Evolutionary conservation across 352 stramenopile genomes (phyloP).

Genomic region (Globisporangium uncinulatum): DNA sequence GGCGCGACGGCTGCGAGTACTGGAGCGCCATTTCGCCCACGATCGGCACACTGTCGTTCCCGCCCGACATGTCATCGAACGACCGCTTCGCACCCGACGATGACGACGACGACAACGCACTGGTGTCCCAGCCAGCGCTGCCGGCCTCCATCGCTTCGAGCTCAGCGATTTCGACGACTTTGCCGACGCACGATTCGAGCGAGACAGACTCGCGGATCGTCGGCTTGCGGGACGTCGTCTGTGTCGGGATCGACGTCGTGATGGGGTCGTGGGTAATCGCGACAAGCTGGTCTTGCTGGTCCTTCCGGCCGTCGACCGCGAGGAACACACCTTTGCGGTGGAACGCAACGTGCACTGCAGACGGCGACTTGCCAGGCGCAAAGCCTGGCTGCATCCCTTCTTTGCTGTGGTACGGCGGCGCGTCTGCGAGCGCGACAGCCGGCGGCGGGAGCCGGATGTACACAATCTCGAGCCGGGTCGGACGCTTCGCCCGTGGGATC

Average conservation of each 20-base stretch:
- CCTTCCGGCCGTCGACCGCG: conserved; percentile 66
- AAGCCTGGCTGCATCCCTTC: conserved; percentile 84
- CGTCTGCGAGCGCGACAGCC: conserved; percentile 58
- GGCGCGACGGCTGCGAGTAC: conserved; percentile 71
- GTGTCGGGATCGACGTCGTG: conserved; percentile 53
- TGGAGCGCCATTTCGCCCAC: conserved; percentile 81
- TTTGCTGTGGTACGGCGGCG: conserved; percentile 79
- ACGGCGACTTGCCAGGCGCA: conserved; percentile 72
- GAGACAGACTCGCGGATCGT: conserved; percentile 75
- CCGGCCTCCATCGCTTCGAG: conserved; percentile 25
- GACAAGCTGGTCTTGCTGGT: conserved; percentile 76
- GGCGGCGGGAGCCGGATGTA: conserved; percentile 80
- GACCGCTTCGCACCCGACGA: conserved; percentile 45
- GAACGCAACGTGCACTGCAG: conserved; percentile 70
- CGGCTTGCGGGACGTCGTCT: conserved; percentile 49
- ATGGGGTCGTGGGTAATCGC: conserved; percentile 72
- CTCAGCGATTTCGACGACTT: conserved; percentile 80
- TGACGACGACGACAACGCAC: conserved; percentile 1
- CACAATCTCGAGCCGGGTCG: conserved; percentile 64
- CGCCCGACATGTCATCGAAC: conserved; percentile 66
- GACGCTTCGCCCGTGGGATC: conserved; percentile 44
- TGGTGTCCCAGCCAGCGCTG: conserved; percentile 13
- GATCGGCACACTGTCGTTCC: conserved; percentile 28
- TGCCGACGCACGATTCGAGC: conserved; percentile 70
- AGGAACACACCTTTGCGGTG: conserved; percentile 78